Evolutionary conservation across 257 asterid species (phyloP), one percentile per base, ranked within the genome.

Genomic region (Marsdenia floribunda): DNA sequence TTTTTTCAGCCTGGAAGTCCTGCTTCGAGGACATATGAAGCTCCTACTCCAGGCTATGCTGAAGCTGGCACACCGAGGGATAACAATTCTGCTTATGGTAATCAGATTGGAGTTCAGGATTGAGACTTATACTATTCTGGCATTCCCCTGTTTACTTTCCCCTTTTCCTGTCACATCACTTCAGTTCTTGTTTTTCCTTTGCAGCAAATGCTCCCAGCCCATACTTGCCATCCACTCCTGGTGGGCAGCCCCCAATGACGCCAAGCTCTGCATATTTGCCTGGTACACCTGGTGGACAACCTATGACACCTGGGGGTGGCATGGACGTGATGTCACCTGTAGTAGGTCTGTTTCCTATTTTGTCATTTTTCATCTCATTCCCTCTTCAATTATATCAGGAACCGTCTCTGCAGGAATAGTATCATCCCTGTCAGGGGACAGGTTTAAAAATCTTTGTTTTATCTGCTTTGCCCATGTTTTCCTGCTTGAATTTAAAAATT

Each of bases 131-230:
- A 64, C 9, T 72, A 33, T 70, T 78, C 53, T 46, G 19, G 18
- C 54, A 10, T 46, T 19, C 1, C 44, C 40, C 44, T 33, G 33
- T 21, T 26, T 74, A 12, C 52, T 29, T 53, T 66, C 60, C 42
- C 46, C 2, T n/a, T 35, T 72, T 72, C 40, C 47, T 55, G 26
- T 61, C 42, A 37, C 68, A 57, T 65, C 53, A 26, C 67, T 37
- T 40, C 21, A 22, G 46, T 22, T 53, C 69, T 33, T 63, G 58
- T 58, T 33, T 66, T 67, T 80, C 68, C 71, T 76, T 33, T 73
- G 68, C 89, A 95, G 99, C 89, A 78, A 95, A 92, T 90, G 99
- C 96, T 75, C 97, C 99, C 35, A 95, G 98, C 77, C 99, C 99
- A n/a, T 92, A 92, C 85, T 73, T 95, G 82, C 98, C 99, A 54